phyloP scores from a whole-genome alignment of 441 rosid genomes.

The Mallotus japonicus region DNA sequence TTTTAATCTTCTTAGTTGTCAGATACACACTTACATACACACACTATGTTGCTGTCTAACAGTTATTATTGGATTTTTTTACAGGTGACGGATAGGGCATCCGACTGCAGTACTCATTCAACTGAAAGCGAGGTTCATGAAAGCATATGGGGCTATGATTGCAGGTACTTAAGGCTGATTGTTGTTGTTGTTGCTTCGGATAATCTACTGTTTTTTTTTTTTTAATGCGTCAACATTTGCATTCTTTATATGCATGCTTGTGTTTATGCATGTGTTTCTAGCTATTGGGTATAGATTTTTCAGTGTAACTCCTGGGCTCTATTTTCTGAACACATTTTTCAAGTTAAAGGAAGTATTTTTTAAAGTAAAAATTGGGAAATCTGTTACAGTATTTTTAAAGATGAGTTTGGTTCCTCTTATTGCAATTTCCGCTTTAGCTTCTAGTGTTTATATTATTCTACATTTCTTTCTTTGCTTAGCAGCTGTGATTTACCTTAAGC shows the following conservation, averaged over 20 bases:
- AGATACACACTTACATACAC: conserved; percentile 8
- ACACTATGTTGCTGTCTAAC: background rate
- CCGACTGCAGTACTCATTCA: conserved; percentile 49
- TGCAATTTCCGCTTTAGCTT: too few species aligned
- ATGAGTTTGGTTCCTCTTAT: too few species aligned
- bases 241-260: background rate
- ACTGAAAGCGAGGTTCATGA: conserved; percentile 60
- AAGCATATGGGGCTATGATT: conserved; percentile 48
- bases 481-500: too few species aligned
- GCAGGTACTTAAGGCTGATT: conserved; percentile 46
- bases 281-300: background rate
- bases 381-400: too few species aligned
- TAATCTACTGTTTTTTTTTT: background rate
- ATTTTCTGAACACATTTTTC: background rate
- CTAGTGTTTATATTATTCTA: too few species aligned
- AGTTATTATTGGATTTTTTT: conserved; percentile 23
- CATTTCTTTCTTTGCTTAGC: too few species aligned
- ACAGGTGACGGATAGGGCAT: conserved; percentile 51
- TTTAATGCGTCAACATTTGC: background rate
- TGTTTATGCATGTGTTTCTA: background rate
- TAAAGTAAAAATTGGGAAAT: too few species aligned
- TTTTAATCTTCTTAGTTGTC: background rate
- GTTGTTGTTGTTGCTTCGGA: conserved; percentile 1
- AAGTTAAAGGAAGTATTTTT: too few species aligned
- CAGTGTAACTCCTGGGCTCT: background rate